Evolutionary conservation across 306 rosid genomes (phyloP), one percentile per base, ranked within the genome.

Genomic region (Rubus idaeus): DNA sequence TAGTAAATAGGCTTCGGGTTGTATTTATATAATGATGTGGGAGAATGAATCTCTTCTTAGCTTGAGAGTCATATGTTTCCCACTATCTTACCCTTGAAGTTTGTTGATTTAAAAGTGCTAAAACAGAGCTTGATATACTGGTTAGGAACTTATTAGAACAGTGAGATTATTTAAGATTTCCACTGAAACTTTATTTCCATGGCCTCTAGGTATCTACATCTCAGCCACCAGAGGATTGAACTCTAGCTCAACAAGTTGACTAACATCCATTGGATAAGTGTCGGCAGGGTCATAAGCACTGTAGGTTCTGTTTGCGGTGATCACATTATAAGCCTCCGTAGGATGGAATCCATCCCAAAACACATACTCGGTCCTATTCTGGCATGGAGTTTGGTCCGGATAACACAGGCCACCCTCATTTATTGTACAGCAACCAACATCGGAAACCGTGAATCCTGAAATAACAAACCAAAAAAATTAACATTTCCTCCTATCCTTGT

Each of bases 321-420:
- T 13, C 66, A 5, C 10, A 75, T 90, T 88, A 8, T 41, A 40
- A 5, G 78, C 78, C 18, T 82, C 89, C 0, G 87, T 78, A 7
- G 89, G 79, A 67, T 88, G 96, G 16, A 40, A 74, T 1, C 50
- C 63, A 77, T 90, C 96, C 88, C 87, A 88, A 52, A 87, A 87
- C n/a, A 77, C 61, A 30, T 87, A 82, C 3, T 78, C 87, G 8
- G 1, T 77, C 84, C 96, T 85, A 45, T 88, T 79, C 57, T 56
- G 0, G 80, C 96, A 90, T 37, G 85, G 80, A n/a, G 8, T 51
- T 52, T 41, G 4, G 30, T 53, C 47, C 8, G 73, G 80, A 49
- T 11, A 3, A 68, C 93, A 90, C 74, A 8, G 70, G 7, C 92
- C 95, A 20, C 30, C 0, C 1, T 3, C 0, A 26, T 64, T 75